Base-by-base conservation (phyloP, 1,284 basidiomycete genomes). In the Ceratobasidium sp. region DNA sequence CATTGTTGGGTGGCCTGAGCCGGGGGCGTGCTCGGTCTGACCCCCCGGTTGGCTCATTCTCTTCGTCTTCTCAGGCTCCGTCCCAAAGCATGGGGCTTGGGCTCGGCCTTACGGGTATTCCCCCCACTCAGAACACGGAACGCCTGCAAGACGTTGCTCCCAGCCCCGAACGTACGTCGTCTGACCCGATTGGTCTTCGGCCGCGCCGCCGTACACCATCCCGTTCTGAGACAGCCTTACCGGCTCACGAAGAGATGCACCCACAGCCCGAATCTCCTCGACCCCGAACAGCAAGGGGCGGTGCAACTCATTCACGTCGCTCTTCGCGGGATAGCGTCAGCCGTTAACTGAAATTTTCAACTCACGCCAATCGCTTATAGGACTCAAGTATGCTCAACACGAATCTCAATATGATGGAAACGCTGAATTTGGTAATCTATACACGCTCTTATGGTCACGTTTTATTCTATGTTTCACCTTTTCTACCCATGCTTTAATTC, bases 371-470 rank as follows among this genome's bases (percentile, higher is more conserved):
- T 71, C n/a, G 57, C 67, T 59, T 71, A 59, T 39, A 43, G 8
- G 45, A 57, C 67, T 48, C 67, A 71, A 67, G 32, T 71, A 71
- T 71, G 67, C 67, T 34, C 59, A 57, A 71, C 57, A 71, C 55
- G 67, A 71, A 36, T 48, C 45, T 46, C 28, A 58, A 57, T 71
- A 71, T 71, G 67, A 71, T 45, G 59, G 43, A 57, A 57, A 57
- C 30, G 52, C 53, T 26, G 64, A 67, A 55, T 52, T 48, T 14
- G 61, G 48, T 67, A 48, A 57, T 39, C 12, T 21, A 34, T 14
- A 30, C 50, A 30, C 64, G 43, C 52, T 30, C 36, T 55, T 67
- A 30, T 67, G 52, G 34, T 67, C 30, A 30, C 26, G 32, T n/a
- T 43, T 36, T 57, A 45, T 46, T 46, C 1, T 61, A 45, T 45